phyloP scores from a whole-genome alignment of 768 basidiomycete genomes.

The Leucocoprinus leucothites region DNA sequence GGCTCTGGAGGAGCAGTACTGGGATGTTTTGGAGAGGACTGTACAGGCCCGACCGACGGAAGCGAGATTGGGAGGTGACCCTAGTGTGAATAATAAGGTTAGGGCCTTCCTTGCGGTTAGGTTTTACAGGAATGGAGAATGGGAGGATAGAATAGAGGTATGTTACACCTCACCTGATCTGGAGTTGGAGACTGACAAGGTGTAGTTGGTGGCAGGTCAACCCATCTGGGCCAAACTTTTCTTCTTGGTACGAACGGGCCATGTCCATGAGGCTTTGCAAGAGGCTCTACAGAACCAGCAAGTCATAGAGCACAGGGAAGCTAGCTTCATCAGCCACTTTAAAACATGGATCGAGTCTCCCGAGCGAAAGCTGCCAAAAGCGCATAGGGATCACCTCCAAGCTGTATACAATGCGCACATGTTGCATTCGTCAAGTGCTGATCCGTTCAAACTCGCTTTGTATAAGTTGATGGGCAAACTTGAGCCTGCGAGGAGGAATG shows the following conservation, averaged over 20 bases:
- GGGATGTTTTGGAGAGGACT: constrained; percentile 78
- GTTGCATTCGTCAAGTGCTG: constrained; percentile 81
- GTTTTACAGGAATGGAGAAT: constrained; percentile 78
- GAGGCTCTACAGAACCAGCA: constrained; percentile 70
- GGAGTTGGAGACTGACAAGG: background rate
- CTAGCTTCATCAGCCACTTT: constrained; percentile 80
- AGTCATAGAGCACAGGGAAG: constrained; percentile 74
- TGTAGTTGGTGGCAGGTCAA: constrained; percentile 77
- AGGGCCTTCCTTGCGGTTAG: constrained; percentile 81
- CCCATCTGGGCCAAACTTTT: constrained; percentile 95
- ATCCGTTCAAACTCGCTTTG: constrained; percentile 94
- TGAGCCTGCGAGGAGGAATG: constrained; percentile 76
- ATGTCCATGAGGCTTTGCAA: constrained; percentile 73
- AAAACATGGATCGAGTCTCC: constrained; percentile 79
- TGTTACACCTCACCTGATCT: constrained; percentile 16
- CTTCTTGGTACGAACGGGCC: constrained; percentile 86
- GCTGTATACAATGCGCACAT: constrained; percentile 84
- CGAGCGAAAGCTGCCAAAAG: constrained; percentile 71
- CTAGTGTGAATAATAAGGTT: constrained; percentile 85
- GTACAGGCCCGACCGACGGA: constrained; percentile 80
- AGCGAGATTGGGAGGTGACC: constrained; percentile 88
- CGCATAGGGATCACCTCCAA: constrained; percentile 77
- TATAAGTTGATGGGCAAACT: constrained; percentile 95
- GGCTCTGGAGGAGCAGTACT: constrained; percentile 88
- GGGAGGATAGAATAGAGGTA: constrained; percentile 89